Evolutionary conservation across 176 grass and related monocot species (phyloP).

Genomic region (Carex scoparia): DNA sequence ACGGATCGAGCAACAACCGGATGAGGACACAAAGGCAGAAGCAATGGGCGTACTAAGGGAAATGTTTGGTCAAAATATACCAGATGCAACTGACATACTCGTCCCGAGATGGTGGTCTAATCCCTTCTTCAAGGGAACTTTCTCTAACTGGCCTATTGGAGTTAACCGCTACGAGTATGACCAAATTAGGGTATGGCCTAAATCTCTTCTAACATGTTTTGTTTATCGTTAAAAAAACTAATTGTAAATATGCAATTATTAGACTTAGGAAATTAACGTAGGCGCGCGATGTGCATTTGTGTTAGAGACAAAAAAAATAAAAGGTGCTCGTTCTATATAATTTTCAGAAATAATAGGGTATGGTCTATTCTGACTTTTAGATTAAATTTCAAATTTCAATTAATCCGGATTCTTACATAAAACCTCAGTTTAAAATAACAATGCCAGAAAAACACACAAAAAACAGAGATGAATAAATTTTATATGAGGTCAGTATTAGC

Average conservation of each 20-base stretch:
- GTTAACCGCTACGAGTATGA: constrained; percentile 55
- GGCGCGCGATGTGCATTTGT: no score
- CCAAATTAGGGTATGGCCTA: constrained; percentile 52
- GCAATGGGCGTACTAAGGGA: constrained; percentile 41
- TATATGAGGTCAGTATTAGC: no score
- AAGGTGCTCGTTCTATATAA: neutral
- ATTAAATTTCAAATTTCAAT: no score
- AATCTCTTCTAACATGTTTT: neutral
- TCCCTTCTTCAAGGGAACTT: constrained; percentile 51
- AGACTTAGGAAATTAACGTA: neutral
- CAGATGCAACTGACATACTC: constrained; percentile 43
- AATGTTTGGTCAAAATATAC: constrained; percentile 48
- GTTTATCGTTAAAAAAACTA: neutral
- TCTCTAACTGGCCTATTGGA: constrained; percentile 65
- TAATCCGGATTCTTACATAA: no score
- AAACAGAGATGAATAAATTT: no score
- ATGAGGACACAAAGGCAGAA: constrained; percentile 53
- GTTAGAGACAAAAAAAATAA: neutral
- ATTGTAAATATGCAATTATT: neutral
- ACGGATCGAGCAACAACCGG: constrained; percentile 55
- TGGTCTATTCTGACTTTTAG: no score
- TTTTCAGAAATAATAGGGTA: neutral
- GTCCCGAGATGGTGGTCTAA: constrained; percentile 61
- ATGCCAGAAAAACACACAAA: no score
- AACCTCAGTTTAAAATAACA: no score